Percentiles rank a stretch among this genome's conserved stretches.
phyloP scores from a whole-genome alignment of 2,329 filamentous ascomycete genomes.

The Scorias spongiosa region DNA sequence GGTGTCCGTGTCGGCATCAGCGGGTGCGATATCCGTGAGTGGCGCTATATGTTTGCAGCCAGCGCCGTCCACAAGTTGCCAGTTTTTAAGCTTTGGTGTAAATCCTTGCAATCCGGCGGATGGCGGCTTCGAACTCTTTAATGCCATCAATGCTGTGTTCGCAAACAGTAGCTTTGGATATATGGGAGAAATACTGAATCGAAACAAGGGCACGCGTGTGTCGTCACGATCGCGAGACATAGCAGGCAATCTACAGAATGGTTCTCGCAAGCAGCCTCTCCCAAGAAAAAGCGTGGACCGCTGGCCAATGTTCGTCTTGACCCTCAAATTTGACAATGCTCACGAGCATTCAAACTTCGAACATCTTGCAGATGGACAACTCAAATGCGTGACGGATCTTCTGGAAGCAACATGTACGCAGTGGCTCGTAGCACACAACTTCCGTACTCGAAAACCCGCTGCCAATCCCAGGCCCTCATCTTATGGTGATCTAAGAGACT shows the following conservation, averaged over 20 bases:
- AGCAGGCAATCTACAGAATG: conserved; percentile 27
- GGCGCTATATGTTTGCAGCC: conserved; percentile 60
- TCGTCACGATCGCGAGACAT: conserved; percentile 14
- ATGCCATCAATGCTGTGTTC: conserved; percentile 67
- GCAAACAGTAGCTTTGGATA: conserved; percentile 58
- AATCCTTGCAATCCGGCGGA: conserved; percentile 43
- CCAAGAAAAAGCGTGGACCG: conserved; percentile 54
- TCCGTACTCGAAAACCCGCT: conserved; percentile 35
- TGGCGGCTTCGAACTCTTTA: conserved; percentile 53
- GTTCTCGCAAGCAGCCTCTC: conserved; percentile 35
- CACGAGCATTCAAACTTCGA: conserved; percentile 4
- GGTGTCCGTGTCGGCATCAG: conserved; percentile 55
- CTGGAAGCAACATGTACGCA: conserved; percentile 53
- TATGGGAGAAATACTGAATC: background rate
- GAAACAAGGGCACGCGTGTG: background rate
- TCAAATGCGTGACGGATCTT: conserved; percentile 48
- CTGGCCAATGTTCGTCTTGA: conserved; percentile 81
- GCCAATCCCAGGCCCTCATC: conserved; percentile 1
- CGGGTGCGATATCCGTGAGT: conserved; percentile 44
- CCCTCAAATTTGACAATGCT: conserved; percentile 3
- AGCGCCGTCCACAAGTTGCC: conserved; percentile 53
- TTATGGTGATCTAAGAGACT: background rate
- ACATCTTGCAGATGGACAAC: conserved; percentile 5
- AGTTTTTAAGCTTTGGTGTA: conserved; percentile 71
- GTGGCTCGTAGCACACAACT: conserved; percentile 60